Percentiles rank a stretch among this genome's conserved stretches.
Conservation (phyloP, 208 protist species). For the Endotrypanum monterogeii region DNA sequence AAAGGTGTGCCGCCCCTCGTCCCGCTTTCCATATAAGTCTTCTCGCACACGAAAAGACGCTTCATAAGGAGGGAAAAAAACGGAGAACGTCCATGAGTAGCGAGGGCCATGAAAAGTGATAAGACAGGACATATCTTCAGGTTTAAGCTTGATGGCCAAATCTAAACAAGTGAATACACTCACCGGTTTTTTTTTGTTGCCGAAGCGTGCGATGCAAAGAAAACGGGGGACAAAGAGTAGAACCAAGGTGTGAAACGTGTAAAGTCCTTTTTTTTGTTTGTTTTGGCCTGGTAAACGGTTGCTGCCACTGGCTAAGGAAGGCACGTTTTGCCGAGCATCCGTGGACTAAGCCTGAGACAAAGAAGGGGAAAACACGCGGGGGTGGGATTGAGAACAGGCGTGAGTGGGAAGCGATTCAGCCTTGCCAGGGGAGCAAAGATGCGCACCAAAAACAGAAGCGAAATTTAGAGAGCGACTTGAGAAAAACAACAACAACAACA, state of each 20-base stretch:
- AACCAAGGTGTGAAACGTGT: background rate
- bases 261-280: background rate
- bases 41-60: background rate
- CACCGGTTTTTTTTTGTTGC: too few species aligned
- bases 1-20: background rate
- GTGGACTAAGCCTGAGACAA: too few species aligned
- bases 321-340: background rate
- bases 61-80: background rate
- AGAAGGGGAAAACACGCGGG: background rate
- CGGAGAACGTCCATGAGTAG: background rate
- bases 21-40: background rate
- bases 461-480: background rate
- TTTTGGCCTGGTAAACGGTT: too few species aligned
- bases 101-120: background rate
- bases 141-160: background rate
- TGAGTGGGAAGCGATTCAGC: background rate
- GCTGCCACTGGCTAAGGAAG: background rate
- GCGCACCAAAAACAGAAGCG: background rate
- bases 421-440: background rate
- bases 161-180: background rate
- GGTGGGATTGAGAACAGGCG: background rate
- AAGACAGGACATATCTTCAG: background rate
- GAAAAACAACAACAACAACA: background rate
- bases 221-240: background rate
- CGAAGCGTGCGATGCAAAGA: background rate